Evolutionary conservation across 2,329 filamentous ascomycete species (phyloP).

Genomic region (Exophiala sideris): DNA sequence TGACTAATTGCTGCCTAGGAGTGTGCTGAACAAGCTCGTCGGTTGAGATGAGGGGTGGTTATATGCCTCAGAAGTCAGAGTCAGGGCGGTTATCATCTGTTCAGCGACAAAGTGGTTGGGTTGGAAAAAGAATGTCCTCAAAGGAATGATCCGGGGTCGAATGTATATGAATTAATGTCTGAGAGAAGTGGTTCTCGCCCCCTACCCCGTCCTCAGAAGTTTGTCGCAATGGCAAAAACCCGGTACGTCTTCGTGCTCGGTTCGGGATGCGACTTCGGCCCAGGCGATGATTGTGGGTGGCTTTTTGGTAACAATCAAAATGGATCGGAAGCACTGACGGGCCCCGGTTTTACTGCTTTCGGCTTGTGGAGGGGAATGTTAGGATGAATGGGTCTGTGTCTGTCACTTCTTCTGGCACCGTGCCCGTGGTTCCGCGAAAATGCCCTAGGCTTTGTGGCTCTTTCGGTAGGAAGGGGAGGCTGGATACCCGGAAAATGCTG

Average conservation of each 20-base stretch:
- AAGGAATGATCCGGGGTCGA: not conserved
- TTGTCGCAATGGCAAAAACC: constrained; percentile 11
- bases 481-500: constrained; percentile 11
- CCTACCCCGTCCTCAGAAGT: constrained; percentile 20
- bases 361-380: constrained; percentile 11
- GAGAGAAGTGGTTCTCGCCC: constrained; percentile 7
- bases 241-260: constrained; percentile 12
- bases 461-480: not conserved
- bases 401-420: constrained; percentile 17
- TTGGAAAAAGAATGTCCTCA: not conserved
- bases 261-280: constrained; percentile 17
- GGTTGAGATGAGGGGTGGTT: constrained; percentile 12
- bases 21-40: constrained; percentile 16
- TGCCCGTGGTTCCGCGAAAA: constrained; percentile 16
- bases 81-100: not conserved
- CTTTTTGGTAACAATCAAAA: not conserved
- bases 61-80: constrained; percentile 9
- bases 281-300: constrained; percentile 3
- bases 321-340: constrained; percentile 1
- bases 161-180: constrained; percentile 11
- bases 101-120: not conserved
- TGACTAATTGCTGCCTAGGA: not conserved
- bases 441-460: constrained; percentile 5
- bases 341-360: constrained; percentile 5
- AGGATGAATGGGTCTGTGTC: constrained; percentile 4